Evolutionary conservation across 1,139 yeast species (phyloP), one percentile per base, ranked within the genome.

Genomic region (Candida glucosophila): DNA sequence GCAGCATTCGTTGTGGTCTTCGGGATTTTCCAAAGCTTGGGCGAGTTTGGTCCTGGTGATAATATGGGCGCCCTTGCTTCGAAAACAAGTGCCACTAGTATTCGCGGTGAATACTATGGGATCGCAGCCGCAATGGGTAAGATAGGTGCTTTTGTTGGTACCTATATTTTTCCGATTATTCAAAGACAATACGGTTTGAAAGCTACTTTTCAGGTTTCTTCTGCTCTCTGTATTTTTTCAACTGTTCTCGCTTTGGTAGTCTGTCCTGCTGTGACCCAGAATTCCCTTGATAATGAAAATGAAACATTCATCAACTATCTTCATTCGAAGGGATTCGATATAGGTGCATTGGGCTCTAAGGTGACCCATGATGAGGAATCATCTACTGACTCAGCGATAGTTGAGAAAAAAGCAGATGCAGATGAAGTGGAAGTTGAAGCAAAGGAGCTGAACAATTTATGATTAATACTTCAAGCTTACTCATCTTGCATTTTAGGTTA

Each of bases 11-110:
- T 76, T 23, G 90, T 85, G 20, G 79, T 81, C 12, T 86, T 78
- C 47, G 97, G 96, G 58, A 72, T 88, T 36, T 88, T 86, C 52
- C 59, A 74, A 47, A 64, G 95, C 5, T 63, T 83, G 25, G 97
- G 97, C 41, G 96, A 88, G 54, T 81, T 86, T 52, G 95, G 95
- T 14, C 88, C 95, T 10, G 97, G 97, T 56, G 85, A 86, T 54
- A 83, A 82, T 53, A 78, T 81, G 49, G 96, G 96, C 39, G 58
- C 81, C 32, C 63, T 88, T 35, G 93, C 95, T 15, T 71, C 95
- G 20, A 86, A 86, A 56, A 79, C 94, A 16, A 70, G 78, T 27
- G 81, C 95, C 22, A 79, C 95, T 10, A 76, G 94, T 15, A 70
- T 86, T 29, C 76, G 96, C 58, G 96, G 96, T 33, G 82, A 79